These are phyloP conservation scores for Hypoxylon sp. DNA, from an alignment of 2,329 filamentous ascomycete genomes.

Conservation along the genomic window DNA sequence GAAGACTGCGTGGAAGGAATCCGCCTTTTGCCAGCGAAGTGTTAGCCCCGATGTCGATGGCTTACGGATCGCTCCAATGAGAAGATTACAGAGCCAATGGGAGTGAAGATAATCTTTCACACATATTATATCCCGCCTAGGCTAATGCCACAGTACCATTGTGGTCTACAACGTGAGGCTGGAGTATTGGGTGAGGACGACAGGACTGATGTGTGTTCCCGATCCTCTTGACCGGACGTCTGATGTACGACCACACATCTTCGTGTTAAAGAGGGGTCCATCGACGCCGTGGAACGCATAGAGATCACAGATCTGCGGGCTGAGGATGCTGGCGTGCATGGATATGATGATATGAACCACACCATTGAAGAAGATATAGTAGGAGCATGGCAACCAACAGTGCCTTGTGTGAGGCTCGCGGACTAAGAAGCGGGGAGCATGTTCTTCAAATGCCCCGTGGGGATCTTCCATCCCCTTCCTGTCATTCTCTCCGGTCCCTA, in stretches of 20 bases:
- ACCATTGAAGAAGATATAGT: neutral
- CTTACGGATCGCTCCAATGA: neutral
- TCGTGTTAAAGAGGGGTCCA: neutral
- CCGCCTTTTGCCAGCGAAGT: neutral
- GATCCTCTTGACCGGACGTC: slow-evolving; percentile 1
- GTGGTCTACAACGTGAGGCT: neutral
- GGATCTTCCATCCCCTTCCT: neutral
- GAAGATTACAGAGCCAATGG: neutral
- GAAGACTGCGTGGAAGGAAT: neutral
- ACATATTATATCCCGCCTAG: neutral
- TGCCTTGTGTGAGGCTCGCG: slow-evolving; percentile 1
- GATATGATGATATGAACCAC: neutral
- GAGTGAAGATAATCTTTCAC: no score
- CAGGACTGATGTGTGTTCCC: neutral
- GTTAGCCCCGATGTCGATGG: neutral
- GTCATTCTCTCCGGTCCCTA: neutral
- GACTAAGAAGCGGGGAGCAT: neutral
- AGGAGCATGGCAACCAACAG: neutral
- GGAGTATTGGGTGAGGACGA: neutral
- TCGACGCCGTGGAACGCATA: slow-evolving; percentile 8
- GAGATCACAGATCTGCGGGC: slow-evolving; percentile 8
- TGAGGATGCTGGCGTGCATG: slow-evolving; percentile 12
- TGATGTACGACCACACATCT: neutral
- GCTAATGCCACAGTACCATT: neutral
- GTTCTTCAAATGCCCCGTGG: slow-evolving; percentile 5